A percentile compares a stretch with the other conserved stretches of the same genome.
These are phyloP conservation scores for Hericium erinaceus DNA, from an alignment of 768 basidiomycete genomes.

Conservation along the genomic window DNA sequence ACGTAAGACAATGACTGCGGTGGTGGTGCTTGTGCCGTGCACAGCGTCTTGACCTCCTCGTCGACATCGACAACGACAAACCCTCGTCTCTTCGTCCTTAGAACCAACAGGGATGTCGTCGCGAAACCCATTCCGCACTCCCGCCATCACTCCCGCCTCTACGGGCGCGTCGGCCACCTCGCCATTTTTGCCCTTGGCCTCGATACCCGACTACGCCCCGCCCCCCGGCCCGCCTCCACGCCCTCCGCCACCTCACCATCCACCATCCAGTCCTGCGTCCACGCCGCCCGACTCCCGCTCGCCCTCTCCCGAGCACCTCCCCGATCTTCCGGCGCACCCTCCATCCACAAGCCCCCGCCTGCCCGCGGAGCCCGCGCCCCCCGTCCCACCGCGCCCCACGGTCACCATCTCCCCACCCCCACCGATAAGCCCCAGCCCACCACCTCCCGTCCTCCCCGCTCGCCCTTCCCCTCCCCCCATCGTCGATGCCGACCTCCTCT, in stretches of 20 bases:
- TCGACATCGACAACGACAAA: background rate
- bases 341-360: background rate
- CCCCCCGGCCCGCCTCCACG: background rate
- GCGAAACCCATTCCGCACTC: conserved; percentile 8
- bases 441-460: background rate
- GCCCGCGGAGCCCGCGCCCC: background rate
- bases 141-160: background rate
- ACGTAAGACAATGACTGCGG: no score
- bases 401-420: background rate
- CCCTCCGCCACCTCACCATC: background rate
- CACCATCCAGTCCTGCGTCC: background rate
- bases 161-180: background rate
- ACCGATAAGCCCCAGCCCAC: background rate
- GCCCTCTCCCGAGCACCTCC: conserved; percentile 1
- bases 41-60: background rate
- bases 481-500: conserved; percentile 33
- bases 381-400: background rate
- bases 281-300: conserved; percentile 2
- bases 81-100: background rate
- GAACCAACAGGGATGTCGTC: background rate
- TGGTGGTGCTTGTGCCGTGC: no score
- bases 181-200: background rate
- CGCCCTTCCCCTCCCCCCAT: background rate
- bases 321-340: background rate
- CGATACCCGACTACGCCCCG: background rate